Percentiles rank a stretch among this genome's conserved stretches.
Conservation (phyloP, 108 stramenopile genomes). For the Asterionellopsis glacialis region DNA sequence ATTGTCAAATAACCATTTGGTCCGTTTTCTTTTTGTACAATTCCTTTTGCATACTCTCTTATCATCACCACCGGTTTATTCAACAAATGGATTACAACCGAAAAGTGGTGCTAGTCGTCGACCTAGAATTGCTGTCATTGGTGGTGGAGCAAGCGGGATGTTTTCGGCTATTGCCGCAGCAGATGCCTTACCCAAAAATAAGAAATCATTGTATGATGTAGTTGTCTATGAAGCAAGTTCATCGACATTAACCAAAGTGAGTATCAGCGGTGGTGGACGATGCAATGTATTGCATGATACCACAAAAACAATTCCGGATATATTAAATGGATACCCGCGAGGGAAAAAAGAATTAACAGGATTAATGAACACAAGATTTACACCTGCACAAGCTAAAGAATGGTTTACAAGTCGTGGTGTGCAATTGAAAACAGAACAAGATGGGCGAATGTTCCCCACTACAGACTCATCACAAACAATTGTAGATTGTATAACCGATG, state of each 20-base stretch:
- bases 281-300: conserved; percentile 93
- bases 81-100: background rate
- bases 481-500: conserved; percentile 59
- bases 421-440: conserved; percentile 85
- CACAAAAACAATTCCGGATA: conserved; percentile 58
- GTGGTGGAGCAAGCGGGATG: conserved; percentile 60
- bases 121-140: conserved; percentile 49
- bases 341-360: conserved; percentile 84
- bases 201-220: conserved; percentile 29
- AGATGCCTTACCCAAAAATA: conserved; percentile 11
- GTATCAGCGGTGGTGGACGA: conserved; percentile 90
- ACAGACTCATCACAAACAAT: conserved; percentile 90
- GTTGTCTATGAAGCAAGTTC: conserved; percentile 81
- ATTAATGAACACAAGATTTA: conserved; percentile 65
- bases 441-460: conserved; percentile 94
- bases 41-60: too few relatives aligned
- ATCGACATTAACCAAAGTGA: conserved; percentile 82
- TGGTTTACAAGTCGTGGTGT: conserved; percentile 91
- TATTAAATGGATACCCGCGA: conserved; percentile 83
- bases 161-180: conserved; percentile 50
- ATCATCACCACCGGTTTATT: too few relatives aligned
- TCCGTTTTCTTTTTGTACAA: too few relatives aligned
- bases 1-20: too few relatives aligned
- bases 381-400: conserved; percentile 66
- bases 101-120: too few relatives aligned